Evolutionary conservation across 129 eudicot species (phyloP).

Genomic region (Lactuca saligna): DNA sequence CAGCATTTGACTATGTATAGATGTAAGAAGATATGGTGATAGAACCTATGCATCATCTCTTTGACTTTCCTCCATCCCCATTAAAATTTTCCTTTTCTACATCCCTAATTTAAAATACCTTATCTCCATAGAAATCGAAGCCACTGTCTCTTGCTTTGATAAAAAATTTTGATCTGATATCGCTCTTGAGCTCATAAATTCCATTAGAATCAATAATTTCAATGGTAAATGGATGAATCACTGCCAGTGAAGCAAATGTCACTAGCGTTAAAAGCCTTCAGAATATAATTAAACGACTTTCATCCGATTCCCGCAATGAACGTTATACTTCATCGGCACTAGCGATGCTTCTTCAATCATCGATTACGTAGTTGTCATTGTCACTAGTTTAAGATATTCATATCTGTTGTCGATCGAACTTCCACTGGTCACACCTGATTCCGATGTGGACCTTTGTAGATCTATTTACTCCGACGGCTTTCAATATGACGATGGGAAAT

Average conservation of each 20-base stretch:
- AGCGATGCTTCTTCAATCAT: neutral
- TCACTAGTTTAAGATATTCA: constrained; percentile 66
- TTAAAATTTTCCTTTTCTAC: no score
- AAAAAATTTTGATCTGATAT: constrained; percentile 15
- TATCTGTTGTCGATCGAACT: constrained; percentile 62
- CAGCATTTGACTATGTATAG: constrained; percentile 16
- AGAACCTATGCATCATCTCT: constrained; percentile 31
- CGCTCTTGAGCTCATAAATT: constrained; percentile 73
- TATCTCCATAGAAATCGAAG: no score
- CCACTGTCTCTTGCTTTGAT: neutral
- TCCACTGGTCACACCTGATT: constrained; percentile 94
- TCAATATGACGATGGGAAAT: no score
- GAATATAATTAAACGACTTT: constrained; percentile 57
- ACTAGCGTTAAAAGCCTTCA: constrained; percentile 83
- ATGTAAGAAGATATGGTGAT: neutral
- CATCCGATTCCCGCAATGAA: constrained; percentile 41
- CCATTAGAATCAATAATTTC: no score
- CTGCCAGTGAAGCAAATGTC: constrained; percentile 73
- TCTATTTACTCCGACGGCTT: neutral
- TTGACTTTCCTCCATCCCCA: constrained; percentile 20
- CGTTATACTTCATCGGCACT: constrained; percentile 11
- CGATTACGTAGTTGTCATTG: constrained; percentile 65
- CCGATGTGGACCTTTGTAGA: constrained; percentile 63
- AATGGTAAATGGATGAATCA: constrained; percentile 48
- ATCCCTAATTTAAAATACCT: constrained; percentile 6